Conservation (phyloP, 2,329 filamentous ascomycete genomes). For the Aspergillus japonicus region DNA sequence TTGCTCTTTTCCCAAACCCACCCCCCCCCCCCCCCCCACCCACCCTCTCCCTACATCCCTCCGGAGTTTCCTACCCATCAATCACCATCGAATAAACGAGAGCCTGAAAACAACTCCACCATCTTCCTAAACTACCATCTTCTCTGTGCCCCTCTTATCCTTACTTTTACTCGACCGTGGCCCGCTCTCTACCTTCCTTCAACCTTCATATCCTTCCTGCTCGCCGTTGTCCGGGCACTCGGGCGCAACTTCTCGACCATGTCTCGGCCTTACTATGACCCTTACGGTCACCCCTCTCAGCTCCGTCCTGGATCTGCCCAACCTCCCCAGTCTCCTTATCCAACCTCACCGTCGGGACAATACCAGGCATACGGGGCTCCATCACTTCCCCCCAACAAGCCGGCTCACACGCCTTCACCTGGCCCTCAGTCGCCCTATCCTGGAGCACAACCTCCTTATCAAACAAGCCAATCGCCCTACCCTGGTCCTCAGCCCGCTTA, state of each 20-base stretch:
- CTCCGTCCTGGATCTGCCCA: constrained; percentile 24
- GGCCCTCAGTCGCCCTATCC: constrained; percentile 7
- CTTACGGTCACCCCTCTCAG: constrained; percentile 38
- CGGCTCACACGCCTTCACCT: constrained; percentile 30
- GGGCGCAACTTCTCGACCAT: constrained; percentile 28
- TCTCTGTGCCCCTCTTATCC: constrained; percentile 4
- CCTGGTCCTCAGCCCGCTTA: constrained; percentile 23
- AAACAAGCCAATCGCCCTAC: constrained; percentile 16
- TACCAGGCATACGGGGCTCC: constrained; percentile 39
- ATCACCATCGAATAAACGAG: constrained; percentile 13
- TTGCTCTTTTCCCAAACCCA: neutral
- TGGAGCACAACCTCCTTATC: constrained; percentile 2
- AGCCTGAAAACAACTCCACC: neutral
- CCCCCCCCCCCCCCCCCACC: no score
- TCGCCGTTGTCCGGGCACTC: constrained; percentile 10
- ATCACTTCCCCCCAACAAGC: constrained; percentile 30
- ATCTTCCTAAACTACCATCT: constrained; percentile 2
- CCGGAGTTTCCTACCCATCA: constrained; percentile 6
- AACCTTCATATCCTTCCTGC: constrained; percentile 9
- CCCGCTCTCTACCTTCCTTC: neutral
- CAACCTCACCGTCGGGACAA: constrained; percentile 31
- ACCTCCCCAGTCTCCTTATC: constrained; percentile 37
- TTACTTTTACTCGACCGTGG: constrained; percentile 1
- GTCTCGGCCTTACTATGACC: constrained; percentile 37
- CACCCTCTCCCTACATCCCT: no score